Conservation (phyloP, 2,329 filamentous ascomycete genomes). For the Madurella fahalii region DNA sequence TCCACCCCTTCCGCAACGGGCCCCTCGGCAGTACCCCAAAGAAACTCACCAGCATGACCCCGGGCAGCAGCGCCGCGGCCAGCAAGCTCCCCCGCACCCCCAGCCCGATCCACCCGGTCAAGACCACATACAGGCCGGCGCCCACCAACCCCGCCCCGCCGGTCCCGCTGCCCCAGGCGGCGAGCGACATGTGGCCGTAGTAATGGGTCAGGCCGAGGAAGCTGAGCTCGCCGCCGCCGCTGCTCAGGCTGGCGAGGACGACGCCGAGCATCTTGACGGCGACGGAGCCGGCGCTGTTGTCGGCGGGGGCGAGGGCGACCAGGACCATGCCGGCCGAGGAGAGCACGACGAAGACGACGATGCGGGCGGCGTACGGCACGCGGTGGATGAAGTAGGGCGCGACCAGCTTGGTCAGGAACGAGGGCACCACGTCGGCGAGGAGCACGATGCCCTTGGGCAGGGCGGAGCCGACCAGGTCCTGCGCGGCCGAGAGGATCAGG, state of each 20-base stretch:
- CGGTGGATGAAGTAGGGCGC: slow-evolving; percentile 92
- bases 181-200: slow-evolving; percentile 82
- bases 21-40: slow-evolving; percentile 72
- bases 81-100: slow-evolving; percentile 71
- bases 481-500: slow-evolving; percentile 89
- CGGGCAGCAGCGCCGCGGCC: slow-evolving; percentile 72
- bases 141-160: slow-evolving; percentile 85
- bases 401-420: slow-evolving; percentile 80
- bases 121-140: slow-evolving; percentile 79
- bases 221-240: slow-evolving; percentile 82
- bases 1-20: slow-evolving; percentile 50
- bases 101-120: slow-evolving; percentile 76
- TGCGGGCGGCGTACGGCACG: slow-evolving; percentile 73
- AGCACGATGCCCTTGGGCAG: slow-evolving; percentile 91
- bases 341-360: slow-evolving; percentile 68
- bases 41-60: slow-evolving; percentile 81
- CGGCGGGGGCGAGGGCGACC: slow-evolving; percentile 71
- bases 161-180: slow-evolving; percentile 89
- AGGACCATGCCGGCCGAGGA: slow-evolving; percentile 86
- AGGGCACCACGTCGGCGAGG: slow-evolving; percentile 86
- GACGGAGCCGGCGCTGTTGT: slow-evolving; percentile 49
- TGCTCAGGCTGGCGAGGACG: slow-evolving; percentile 77
- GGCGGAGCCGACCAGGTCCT: slow-evolving; percentile 83
- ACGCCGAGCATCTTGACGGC: slow-evolving; percentile 77
- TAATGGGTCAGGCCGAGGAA: slow-evolving; percentile 90